Evolutionary conservation across 1,284 basidiomycete species (phyloP), one percentile per base, ranked within the genome.

Genomic region (Cryptococcus deneoformans): DNA sequence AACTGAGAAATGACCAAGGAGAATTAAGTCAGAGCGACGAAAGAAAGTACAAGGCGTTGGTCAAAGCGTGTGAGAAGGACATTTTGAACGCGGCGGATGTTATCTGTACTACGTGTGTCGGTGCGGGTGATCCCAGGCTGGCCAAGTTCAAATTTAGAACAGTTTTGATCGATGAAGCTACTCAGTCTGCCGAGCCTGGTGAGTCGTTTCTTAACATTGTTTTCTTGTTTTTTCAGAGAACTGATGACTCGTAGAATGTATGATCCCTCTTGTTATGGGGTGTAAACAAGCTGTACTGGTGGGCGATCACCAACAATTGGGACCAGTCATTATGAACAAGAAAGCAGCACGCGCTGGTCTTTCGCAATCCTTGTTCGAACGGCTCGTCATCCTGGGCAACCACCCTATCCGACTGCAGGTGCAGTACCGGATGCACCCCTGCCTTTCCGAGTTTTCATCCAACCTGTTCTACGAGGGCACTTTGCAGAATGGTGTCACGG

Each of bases 391-490:
- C 51, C 87, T 99, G 55, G 88, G 89, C 50, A 99, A 99, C 77
- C 86, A 92, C 29, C 96, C 96, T 16, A 99, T 99, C 70, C 92
- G 96, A 61, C 84, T 99, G 39, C 93, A 99, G 80, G 96, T 99
- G 46, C 96, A 99, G 79, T 99, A 99, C 75, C 94, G 96, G 76
- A 99, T 99, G 96, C 96, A 99, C 76, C 76, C 96, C 96, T 96
- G 11, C 82, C 98, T 49, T 98, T 95, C 96, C 50, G 94, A 99
- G 78, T 99, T 99, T 81, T 95, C 96, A 1, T 96, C 92, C 61
- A 99, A 99, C 79, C 98, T 99, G 95, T 99, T 99, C 81, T 99
- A 99, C 79, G 96, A 99, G 77, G 96, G 96, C 20, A 96, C 94
- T 0, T 80, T 99, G 47, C 96, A 99, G 80, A 99, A 99, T 76